Base-by-base conservation (phyloP, 352 stramenopile species). In the Phytophthora tentaculata region DNA sequence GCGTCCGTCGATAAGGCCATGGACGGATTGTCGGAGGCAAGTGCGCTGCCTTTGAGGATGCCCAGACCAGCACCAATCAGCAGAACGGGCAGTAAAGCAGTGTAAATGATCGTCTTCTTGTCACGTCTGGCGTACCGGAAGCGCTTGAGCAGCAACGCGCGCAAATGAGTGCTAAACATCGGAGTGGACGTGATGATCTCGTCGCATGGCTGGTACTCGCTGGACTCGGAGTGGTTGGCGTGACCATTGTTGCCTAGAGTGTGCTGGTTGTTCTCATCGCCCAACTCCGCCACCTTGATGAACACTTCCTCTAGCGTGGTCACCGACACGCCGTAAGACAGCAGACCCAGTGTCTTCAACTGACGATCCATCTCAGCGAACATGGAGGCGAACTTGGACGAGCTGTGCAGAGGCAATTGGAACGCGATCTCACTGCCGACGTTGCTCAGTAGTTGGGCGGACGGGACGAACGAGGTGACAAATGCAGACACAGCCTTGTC, bases 221-320 rank as follows among this genome's bases (percentile, higher is more conserved):
- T n/a, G 5, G 35, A 61, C 3, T 61, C 54, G 0, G 44, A 57
- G 17, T 57, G 45, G 16, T 63, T 64, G 5, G 47, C 47, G 7
- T 56, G 3, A 28, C 3, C 65, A 24, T 69, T 53, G 53, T 82
- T 85, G 50, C 54, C 64, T 17, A 88, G 71, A 10, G 76, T 92
- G 67, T 87, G 80, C 19, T 88, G 76, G 17, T 89, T 69, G 17
- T 80, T 60, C n/a, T 82, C 77, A 44, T 82, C 79, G 29, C 61
- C 66, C 13, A 67, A 68, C 48, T 94, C 86, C 0, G 89, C 89
- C 8, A 97, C 87, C 55, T 96, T 97, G 71, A 97, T 90, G 71
- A 97, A 97, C 8, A 97, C 90, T 71, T 97, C 88, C 53, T 97
- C 90, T 20, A 97, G 57, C 10, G 89, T 96, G 13, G 90, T 97